A percentile compares a stretch with the other conserved stretches of the same genome.
Conservation (phyloP, 345 rosid species). For the Eucalyptus virginea region DNA sequence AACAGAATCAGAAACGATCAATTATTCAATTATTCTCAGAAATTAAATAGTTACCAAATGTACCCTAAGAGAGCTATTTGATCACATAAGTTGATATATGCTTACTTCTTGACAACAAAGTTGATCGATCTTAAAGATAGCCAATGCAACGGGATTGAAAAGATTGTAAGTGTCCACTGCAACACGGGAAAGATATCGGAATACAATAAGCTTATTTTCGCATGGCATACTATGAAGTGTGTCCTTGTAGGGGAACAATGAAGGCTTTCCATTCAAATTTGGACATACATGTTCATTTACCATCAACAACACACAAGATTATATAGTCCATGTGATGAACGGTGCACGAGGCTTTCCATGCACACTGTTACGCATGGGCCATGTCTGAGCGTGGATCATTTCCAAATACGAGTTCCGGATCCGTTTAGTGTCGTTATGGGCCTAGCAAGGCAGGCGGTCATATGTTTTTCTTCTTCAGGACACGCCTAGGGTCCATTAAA, state of each 20-base stretch:
- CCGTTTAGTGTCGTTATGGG: background rate
- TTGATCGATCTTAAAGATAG: too few species aligned
- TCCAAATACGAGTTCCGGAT: background rate
- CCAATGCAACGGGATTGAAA: background rate
- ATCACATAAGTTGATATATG: rapidly evolving
- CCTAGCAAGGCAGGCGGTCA: background rate
- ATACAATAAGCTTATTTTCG: too few species aligned
- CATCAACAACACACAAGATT: too few species aligned
- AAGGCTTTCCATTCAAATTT: background rate
- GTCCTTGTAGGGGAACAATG: too few species aligned
- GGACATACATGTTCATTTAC: background rate
- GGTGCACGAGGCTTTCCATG: background rate
- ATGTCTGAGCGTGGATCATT: background rate
- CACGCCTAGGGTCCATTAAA: background rate
- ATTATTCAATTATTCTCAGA: rapidly evolving
- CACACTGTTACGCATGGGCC: background rate
- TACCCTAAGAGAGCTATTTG: too few species aligned
- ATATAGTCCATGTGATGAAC: background rate
- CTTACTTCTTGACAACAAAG: background rate
- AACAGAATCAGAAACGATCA: rapidly evolving
- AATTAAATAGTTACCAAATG: rapidly evolving
- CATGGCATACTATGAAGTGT: too few species aligned
- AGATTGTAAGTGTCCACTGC: background rate
- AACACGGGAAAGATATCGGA: background rate
- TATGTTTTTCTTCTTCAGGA: background rate